These are phyloP conservation scores for Populus alba DNA, from an alignment of 345 rosid species.

Conservation along the genomic window DNA sequence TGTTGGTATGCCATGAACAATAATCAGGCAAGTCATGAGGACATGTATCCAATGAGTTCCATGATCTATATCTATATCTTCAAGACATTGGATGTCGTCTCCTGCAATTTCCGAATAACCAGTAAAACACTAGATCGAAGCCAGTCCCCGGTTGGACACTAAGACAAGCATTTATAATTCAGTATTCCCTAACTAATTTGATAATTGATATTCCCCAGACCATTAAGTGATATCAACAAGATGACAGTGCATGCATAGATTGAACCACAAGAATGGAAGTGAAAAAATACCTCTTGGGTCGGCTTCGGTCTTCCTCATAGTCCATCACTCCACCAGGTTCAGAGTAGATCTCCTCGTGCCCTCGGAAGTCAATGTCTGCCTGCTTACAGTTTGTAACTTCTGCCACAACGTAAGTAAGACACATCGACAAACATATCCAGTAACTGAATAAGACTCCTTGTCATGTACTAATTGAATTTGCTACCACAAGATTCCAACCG, in stretches of 20 bases:
- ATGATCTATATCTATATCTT: conserved; percentile 29
- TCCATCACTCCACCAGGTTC: conserved; percentile 99
- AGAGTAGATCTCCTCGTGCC: conserved; percentile 85
- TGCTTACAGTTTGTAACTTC: conserved; percentile 96
- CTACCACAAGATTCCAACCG: not conserved
- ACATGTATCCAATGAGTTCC: conserved; percentile 20
- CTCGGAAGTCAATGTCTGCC: conserved; percentile 84
- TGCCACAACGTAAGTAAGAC: conserved; percentile 99
- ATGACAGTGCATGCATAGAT: too few species aligned
- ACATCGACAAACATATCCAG: conserved; percentile 70
- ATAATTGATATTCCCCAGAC: not conserved
- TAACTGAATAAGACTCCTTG: conserved; percentile 26
- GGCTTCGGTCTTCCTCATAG: conserved; percentile 82
- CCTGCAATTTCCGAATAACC: conserved; percentile 43
- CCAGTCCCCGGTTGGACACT: not conserved
- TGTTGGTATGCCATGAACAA: conserved; percentile 27
- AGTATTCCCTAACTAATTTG: not conserved
- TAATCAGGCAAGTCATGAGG: conserved; percentile 28
- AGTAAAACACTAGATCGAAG: not conserved
- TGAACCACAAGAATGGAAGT: conserved; percentile 1
- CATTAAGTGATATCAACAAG: not conserved
- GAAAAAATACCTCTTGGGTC: conserved; percentile 79
- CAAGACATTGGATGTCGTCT: conserved; percentile 68
- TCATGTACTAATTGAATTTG: conserved; percentile 3
- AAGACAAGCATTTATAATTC: not conserved